Evolutionary conservation across 2,329 filamentous ascomycete genomes (phyloP).

Genomic region (Colletotrichum coccodes): DNA sequence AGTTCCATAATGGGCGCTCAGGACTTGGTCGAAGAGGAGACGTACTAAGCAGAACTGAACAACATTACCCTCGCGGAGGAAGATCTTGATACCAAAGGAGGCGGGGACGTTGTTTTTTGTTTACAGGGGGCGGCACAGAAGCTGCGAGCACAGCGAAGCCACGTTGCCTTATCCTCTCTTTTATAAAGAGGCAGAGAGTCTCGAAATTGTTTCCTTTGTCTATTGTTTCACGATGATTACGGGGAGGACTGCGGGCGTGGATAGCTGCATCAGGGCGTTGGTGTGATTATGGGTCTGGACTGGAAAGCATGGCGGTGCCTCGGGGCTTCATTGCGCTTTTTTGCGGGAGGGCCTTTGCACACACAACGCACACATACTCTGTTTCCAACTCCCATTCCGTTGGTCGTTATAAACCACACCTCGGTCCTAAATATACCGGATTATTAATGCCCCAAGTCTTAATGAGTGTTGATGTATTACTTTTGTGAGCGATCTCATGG

Average conservation of each 20-base stretch:
- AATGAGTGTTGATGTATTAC: too few relatives aligned
- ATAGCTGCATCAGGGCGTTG: conserved; percentile 28
- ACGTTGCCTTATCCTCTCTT: conserved; percentile 21
- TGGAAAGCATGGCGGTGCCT: conserved; percentile 27
- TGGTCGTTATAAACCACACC: conserved; percentile 6
- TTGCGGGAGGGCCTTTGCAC: background rate
- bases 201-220: conserved; percentile 24
- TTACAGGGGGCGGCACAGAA: background rate
- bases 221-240: conserved; percentile 21
- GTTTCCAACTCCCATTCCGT: conserved; percentile 21
- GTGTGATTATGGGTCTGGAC: conserved; percentile 28
- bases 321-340: conserved; percentile 24
- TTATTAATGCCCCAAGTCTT: conserved; percentile 19
- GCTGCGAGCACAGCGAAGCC: conserved; percentile 18
- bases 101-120: conserved; percentile 42
- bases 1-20: conserved; percentile 40
- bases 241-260: conserved; percentile 24
- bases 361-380: conserved; percentile 2
- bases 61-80: background rate
- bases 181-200: conserved; percentile 3
- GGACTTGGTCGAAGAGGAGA: conserved; percentile 64
- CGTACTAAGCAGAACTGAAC: conserved; percentile 51
- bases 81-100: conserved; percentile 35
- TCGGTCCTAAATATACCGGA: conserved; percentile 27
- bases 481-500: too few relatives aligned